Conservation (phyloP, 306 rosid genomes). For the Pyrus betulifolia region DNA sequence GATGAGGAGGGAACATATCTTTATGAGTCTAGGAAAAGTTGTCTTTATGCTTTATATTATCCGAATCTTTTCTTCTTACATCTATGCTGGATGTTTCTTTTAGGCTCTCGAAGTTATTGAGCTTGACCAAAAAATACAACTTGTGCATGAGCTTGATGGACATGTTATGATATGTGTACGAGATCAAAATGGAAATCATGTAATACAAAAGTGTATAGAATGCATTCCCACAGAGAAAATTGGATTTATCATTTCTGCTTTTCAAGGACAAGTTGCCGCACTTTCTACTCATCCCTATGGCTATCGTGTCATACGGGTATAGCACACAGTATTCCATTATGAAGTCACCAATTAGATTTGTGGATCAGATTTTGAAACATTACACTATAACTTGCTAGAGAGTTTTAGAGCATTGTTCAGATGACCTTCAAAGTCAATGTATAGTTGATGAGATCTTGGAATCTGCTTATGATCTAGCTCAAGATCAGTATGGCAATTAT, state of each 20-base stretch:
- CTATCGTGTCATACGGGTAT: conserved; percentile 70
- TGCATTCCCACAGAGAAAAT: conserved; percentile 46
- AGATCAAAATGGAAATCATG: conserved; percentile 76
- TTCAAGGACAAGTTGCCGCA: conserved; percentile 38
- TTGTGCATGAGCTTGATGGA: conserved; percentile 61
- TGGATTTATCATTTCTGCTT: conserved; percentile 48
- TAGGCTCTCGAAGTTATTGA: conserved; percentile 65
- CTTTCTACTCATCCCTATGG: conserved; percentile 73
- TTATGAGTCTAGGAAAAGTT: neutral
- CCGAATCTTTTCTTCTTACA: neutral
- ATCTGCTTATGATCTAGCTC: conserved; percentile 47
- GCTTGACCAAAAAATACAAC: conserved; percentile 43
- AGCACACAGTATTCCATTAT: neutral
- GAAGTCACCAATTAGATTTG: neutral
- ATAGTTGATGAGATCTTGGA: conserved; percentile 56
- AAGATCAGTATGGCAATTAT: conserved; percentile 70
- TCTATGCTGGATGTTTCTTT: conserved; percentile 9
- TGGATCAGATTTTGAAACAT: neutral
- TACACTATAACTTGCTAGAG: conserved; percentile 30
- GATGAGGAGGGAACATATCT: neutral
- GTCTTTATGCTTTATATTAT: neutral
- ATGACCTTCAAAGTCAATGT: conserved; percentile 37
- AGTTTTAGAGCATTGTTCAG: conserved; percentile 63
- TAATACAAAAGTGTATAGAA: conserved; percentile 68
- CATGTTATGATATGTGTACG: conserved; percentile 59